A percentile compares a stretch with the other conserved stretches of the same genome.
These are phyloP conservation scores for Rosa multiflora DNA, from an alignment of 306 rosid species.

Conservation along the genomic window DNA sequence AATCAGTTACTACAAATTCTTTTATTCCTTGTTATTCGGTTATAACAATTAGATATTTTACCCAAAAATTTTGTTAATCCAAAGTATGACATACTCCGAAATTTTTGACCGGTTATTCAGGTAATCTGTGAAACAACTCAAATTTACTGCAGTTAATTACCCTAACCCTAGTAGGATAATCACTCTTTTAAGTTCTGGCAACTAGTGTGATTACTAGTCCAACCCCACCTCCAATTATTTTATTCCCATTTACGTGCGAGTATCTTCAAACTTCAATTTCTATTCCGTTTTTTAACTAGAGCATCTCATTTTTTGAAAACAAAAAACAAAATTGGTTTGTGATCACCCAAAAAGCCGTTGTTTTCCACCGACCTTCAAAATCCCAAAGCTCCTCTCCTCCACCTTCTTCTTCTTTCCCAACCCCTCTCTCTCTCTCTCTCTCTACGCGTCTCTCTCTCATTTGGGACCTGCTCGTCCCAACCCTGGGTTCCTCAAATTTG, in stretches of 20 bases:
- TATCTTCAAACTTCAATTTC: slow-evolving; percentile 3
- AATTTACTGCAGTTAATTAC: background rate
- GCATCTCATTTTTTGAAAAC: background rate
- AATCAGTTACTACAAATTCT: background rate
- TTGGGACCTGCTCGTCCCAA: background rate
- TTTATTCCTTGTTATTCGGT: background rate
- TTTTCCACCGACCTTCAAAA: slow-evolving; percentile 30
- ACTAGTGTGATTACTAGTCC: background rate
- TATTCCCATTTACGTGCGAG: background rate
- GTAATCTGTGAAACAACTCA: background rate
- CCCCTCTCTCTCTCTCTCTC: no score
- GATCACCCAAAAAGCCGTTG: slow-evolving; percentile 14
- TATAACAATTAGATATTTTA: background rate
- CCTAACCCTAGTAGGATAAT: background rate
- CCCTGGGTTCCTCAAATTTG: background rate
- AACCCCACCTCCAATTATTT: background rate
- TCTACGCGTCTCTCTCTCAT: slow-evolving; percentile 19
- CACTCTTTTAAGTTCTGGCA: background rate
- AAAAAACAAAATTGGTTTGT: background rate
- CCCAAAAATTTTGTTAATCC: background rate
- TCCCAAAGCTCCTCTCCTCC: background rate
- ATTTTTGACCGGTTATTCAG: background rate
- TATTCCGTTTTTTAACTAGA: background rate
- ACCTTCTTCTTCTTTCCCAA: background rate
- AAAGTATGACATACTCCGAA: background rate